phyloP scores from a whole-genome alignment of 345 rosid genomes.

The Citrus sinensis region DVS_A1.0 CM039162.1:25983501-25984000 shows the following conservation, averaged over 20 bases:
- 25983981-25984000: not conserved
- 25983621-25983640: not conserved
- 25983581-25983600: conserved; percentile 7
- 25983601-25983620: not conserved
- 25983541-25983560: conserved; percentile 59
- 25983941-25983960: not conserved
- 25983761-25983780: too few relatives aligned
- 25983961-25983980: not conserved
- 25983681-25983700: not conserved
- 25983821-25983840: too few relatives aligned
- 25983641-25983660: not conserved
- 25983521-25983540: conserved; percentile 75
- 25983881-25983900: not conserved
- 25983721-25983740: too few relatives aligned
- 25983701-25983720: too few relatives aligned
- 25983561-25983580: conserved; percentile 32
- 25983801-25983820: too few relatives aligned
- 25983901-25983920: not conserved
- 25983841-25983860: too few relatives aligned
- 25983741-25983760: too few relatives aligned
- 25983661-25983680: not conserved
- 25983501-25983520: conserved; percentile 58
- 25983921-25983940: not conserved
- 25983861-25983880: not conserved
- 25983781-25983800: too few relatives aligned